A percentile compares a stretch with the other conserved stretches of the same genome.
These are phyloP conservation scores for Russula sp. DNA, from an alignment of 768 basidiomycete genomes.

Conservation along the genomic window DNA sequence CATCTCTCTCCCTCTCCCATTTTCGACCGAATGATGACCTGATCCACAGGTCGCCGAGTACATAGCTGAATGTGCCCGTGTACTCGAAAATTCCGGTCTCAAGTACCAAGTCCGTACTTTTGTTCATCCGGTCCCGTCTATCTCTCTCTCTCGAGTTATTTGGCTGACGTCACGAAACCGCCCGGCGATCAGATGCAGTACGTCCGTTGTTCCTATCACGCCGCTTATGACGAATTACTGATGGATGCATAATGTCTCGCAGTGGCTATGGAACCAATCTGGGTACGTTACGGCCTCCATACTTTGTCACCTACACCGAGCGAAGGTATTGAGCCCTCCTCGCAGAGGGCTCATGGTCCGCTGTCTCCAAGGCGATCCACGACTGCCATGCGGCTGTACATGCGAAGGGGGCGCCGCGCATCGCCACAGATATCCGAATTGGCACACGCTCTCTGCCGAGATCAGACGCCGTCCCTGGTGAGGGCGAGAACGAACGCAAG, in stretches of 20 bases:
- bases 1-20: background rate
- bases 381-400: constrained; percentile 88
- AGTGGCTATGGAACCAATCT: constrained; percentile 93
- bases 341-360: constrained; percentile 75
- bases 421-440: constrained; percentile 92
- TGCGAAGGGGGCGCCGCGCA: constrained; percentile 59
- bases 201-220: constrained; percentile 24
- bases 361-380: constrained; percentile 81
- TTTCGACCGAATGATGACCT: background rate
- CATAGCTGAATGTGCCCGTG: constrained; percentile 72
- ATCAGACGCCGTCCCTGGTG: constrained; percentile 45
- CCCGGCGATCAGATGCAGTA: constrained; percentile 56
- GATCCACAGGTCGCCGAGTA: constrained; percentile 63
- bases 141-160: background rate
- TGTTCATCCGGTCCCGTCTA: background rate
- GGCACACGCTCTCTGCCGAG: constrained; percentile 59
- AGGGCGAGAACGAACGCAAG: constrained; percentile 68
- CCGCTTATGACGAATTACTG: background rate
- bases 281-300: constrained; percentile 36
- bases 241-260: background rate
- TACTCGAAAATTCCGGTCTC: constrained; percentile 78
- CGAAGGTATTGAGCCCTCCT: background rate
- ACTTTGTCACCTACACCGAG: background rate
- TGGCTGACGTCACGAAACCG: background rate
- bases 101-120: constrained; percentile 59